Evolutionary conservation across 176 grass and related monocot genomes (phyloP), one percentile per base, ranked within the genome.

Genomic region (Hsuehochloa calcarea): DNA sequence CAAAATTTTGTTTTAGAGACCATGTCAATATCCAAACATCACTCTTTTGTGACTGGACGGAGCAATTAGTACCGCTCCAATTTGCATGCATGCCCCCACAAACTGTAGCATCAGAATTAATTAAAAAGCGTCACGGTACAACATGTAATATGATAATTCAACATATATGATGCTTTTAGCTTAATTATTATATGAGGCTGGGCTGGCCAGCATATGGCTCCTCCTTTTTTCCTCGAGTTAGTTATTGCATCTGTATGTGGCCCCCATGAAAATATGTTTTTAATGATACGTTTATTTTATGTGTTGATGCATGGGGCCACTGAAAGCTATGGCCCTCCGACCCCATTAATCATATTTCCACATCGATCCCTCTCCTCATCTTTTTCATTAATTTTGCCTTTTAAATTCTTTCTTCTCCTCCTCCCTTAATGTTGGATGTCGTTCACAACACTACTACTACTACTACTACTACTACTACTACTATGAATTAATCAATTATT

Each of bases 241-340:
- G 85, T 90, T 88, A 86, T 65, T 85, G 69, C 19, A 51, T 72
- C 74, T 74, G 77, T 27, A 63, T 39, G 70, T 77, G 81, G 63
- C 64, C 81, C 78, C 68, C 3, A 43, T 39, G 50, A 58, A 51
- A 23, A 8, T 62, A 45, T 61, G 5, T 55, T 10, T 59, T 59
- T 25, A 46, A 26, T 23, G 27, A 39, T 70, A 39, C 56, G 65
- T 78, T 68, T 85, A 23, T 40, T 78, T 68, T 85, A 23, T 69
- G 46, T 74, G 69, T 68, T 63, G 71, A 84, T 90, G 31, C 31
- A 34, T 34, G 82, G 92, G 88, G 0, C 65, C 68, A 16, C 6
- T 60, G 88, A 88, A 87, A 93, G 88, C 85, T 78, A 84, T 70
- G 64, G n/a, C 37, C 38, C 86, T 88, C 89, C 82, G 72, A 89